Base-by-base conservation (phyloP, 164 flowering plant genomes). In the Nymphaea thermarum region DNA sequence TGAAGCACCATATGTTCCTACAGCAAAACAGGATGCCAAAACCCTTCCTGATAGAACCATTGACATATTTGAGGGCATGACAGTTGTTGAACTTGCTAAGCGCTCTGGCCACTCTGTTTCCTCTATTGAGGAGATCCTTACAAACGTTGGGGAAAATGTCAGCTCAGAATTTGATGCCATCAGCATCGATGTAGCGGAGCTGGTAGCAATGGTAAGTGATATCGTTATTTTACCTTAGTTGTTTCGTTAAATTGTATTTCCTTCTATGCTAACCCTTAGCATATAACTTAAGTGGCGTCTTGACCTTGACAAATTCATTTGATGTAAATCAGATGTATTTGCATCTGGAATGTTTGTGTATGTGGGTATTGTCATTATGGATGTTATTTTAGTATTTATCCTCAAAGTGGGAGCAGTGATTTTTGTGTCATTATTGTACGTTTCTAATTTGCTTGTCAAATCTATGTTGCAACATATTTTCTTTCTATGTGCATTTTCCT, bases 11-110 rank as follows among this genome's bases (percentile, higher is more conserved):
- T 87, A 88, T 81, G 80, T 86, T 71, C 89, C 90, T 53, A 86
- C 81, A 76, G 79, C 76, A 36, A 83, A 78, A 73, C 82, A 63
- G 68, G 43, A 68, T 64, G 68, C 74, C 18, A 84, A 83, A 73
- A 66, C 81, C 6, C 68, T 65, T 17, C 72, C 82, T 57, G 84
- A 81, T 69, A 86, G 79, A 74, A 89, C 83, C 43, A 74, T 93
- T 73, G 91, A 91, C 36, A 93, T 93, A 66, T 93, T 93, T 77
- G 98, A 90, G 72, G 97, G 98, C 74, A 90, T 93, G 85, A 83
- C 98, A 12, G 59, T 85, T 62, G 76, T 71, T 55, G 98, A 93
- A 83, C 94, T 91, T 68, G 83, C 93, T 5, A 87, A 91, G 78
- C 85, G 85, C 51, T 74, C 94, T 57, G 87, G 94, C 70, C 72